Evolutionary conservation across 805 yeast species (phyloP), one percentile per base, ranked within the genome.

Genomic region (Metschnikowia chrysomelidarum): DNA sequence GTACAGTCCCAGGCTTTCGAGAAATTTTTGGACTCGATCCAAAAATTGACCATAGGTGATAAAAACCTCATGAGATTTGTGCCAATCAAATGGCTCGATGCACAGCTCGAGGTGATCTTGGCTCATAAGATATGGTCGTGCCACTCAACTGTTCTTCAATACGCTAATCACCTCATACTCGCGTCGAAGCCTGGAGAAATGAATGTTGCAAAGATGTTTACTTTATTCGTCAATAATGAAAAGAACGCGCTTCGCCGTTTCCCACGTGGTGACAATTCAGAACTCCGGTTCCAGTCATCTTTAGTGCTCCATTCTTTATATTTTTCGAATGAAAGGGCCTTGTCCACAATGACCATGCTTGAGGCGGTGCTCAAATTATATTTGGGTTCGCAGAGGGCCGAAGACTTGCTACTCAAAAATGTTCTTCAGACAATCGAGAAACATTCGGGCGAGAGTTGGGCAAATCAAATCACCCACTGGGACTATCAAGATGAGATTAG

Each of bases 61-160:
- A 15, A 14, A 11, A 11, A 17, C 9, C 18, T 38, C 13, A 64
- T 77, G 68, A 53, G 57, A 3, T 32, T 56, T 5, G 64, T 78
- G 4, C 72, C 82, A 4, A 47, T 51, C 7, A 46, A 68, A 5
- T 62, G 79, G 34, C 40, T 82, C 10, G 78, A 81, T 44, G 64
- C 91, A 0, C 86, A 83, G 41, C 51, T 82, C 19, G 88, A 84
- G 52, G 85, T 74, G 3, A 50, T 82, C 8, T 61, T 82, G 19
- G 62, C 63, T 1, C 56, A 56, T 27, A 46, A 54, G 6, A 47
- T 53, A 22, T 82, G 87, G 82, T 50, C 75, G 1, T 43, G 47
- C 10, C 45, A 67, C 18, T 55, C 49, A 2, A 39, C 41, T 0
- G 64, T 75, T n/a, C 49, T 85, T 45, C 64, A 69, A 25, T 75